phyloP scores from a whole-genome alignment of 176 grass and related monocot species.

The Eleusine coracana region DNA sequence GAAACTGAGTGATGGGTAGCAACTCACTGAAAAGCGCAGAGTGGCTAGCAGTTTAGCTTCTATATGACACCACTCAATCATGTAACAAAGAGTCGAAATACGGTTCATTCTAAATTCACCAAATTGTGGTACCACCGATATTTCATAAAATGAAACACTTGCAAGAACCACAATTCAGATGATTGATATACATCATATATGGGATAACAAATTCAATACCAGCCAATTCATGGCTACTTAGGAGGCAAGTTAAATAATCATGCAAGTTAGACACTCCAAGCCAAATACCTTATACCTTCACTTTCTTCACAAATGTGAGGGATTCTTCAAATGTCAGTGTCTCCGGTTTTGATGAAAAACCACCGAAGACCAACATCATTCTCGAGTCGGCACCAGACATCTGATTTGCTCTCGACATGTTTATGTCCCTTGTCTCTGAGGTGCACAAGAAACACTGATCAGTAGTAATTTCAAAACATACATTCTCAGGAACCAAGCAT shows the following conservation, averaged over 20 bases:
- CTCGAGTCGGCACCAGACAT: constrained; percentile 39
- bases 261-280: neutral
- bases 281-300: constrained; percentile 62
- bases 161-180: neutral
- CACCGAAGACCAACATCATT: constrained; percentile 57
- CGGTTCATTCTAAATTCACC: neutral
- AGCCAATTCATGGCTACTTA: neutral
- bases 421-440: neutral
- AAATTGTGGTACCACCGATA: neutral
- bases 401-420: constrained; percentile 56
- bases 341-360: constrained; percentile 47
- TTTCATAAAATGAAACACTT: neutral
- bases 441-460: constrained; percentile 9
- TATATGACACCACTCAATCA: neutral
- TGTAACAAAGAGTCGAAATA: neutral
- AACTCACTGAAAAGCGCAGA: neutral
- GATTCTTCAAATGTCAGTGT: constrained; percentile 77
- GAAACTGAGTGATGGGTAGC: neutral
- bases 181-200: neutral
- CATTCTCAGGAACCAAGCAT: constrained; percentile 6
- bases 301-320: constrained; percentile 80
- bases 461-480: neutral
- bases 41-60: neutral
- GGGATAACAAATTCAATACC: neutral
- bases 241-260: neutral